A percentile compares a stretch with the other conserved stretches of the same genome.
These are phyloP conservation scores for Liquidambar formosana DNA, from an alignment of 164 flowering plant species.

Conservation along the genomic window DNA sequence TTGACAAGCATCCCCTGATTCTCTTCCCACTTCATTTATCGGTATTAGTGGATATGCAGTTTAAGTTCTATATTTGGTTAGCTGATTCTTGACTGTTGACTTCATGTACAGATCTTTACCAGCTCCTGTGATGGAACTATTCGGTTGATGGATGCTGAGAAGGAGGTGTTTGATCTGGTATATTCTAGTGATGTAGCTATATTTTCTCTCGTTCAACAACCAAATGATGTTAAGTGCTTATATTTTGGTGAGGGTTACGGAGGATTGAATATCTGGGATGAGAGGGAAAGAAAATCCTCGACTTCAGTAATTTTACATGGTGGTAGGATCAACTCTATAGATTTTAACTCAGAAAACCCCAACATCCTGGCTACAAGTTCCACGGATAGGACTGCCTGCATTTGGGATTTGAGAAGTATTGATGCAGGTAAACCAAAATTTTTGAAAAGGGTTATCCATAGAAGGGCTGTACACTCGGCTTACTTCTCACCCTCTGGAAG, in stretches of 20 bases:
- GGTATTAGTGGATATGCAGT: background rate
- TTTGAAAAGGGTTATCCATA: slow-evolving; percentile 45
- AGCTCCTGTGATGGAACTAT: slow-evolving; percentile 75
- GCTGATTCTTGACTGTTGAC: background rate
- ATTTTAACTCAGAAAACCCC: slow-evolving; percentile 57
- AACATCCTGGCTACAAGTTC: slow-evolving; percentile 90
- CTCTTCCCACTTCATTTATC: background rate
- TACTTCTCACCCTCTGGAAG: slow-evolving; percentile 91
- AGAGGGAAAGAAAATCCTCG: slow-evolving; percentile 47
- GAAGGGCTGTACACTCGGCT: slow-evolving; percentile 75
- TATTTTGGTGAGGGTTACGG: slow-evolving; percentile 74
- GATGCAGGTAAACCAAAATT: slow-evolving; percentile 27
- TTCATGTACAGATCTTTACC: slow-evolving; percentile 56
- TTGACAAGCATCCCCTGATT: background rate
- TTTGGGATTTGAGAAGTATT: slow-evolving; percentile 86
- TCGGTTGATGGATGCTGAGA: slow-evolving; percentile 77
- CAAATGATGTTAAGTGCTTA: slow-evolving; percentile 44
- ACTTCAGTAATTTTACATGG: slow-evolving; percentile 55
- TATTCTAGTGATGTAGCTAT: slow-evolving; percentile 50
- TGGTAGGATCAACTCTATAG: slow-evolving; percentile 73
- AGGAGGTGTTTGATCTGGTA: slow-evolving; percentile 64
- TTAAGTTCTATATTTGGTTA: background rate
- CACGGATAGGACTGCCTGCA: slow-evolving; percentile 76
- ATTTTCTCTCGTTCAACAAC: slow-evolving; percentile 58
- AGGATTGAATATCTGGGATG: slow-evolving; percentile 58